Evolutionary conservation across 805 yeast genomes (phyloP).

Genomic region (Candida yuanshanica): DNA sequence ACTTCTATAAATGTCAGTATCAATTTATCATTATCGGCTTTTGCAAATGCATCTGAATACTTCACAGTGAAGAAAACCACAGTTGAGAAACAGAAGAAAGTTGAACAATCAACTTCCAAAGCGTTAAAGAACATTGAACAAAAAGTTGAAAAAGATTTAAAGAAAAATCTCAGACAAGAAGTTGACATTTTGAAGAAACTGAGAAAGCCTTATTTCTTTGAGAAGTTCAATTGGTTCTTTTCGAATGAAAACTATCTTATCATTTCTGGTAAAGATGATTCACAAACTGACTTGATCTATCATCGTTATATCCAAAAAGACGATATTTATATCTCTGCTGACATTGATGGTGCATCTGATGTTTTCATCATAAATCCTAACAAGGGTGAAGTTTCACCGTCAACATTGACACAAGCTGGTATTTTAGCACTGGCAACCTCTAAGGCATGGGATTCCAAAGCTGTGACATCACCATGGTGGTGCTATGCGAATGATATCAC

Average conservation of each 20-base stretch:
- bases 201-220: conserved; percentile 83
- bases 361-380: conserved; percentile 80
- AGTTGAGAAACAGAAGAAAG: conserved; percentile 70
- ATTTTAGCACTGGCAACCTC: conserved; percentile 75
- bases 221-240: conserved; percentile 92
- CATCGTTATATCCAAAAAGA: conserved; percentile 68
- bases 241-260: conserved; percentile 84
- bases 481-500: conserved; percentile 64
- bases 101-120: conserved; percentile 66
- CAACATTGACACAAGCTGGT: conserved; percentile 87
- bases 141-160: conserved; percentile 68
- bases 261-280: conserved; percentile 76
- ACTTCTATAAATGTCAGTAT: conserved; percentile 48
- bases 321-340: conserved; percentile 71
- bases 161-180: conserved; percentile 54
- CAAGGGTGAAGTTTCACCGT: conserved; percentile 73
- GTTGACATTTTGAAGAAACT: conserved; percentile 48
- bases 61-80: conserved; percentile 75
- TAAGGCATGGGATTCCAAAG: conserved; percentile 85
- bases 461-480: conserved; percentile 82
- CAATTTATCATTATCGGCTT: conserved; percentile 68
- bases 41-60: conserved; percentile 81
- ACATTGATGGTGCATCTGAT: conserved; percentile 64
- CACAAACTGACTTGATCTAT: conserved; percentile 76
- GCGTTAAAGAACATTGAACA: conserved; percentile 82